Evolutionary conservation across 225 moss, liverwort and hornwort species (phyloP), one percentile per base, ranked within the genome.

Genomic region (Marchantia polymorpha): DNA sequence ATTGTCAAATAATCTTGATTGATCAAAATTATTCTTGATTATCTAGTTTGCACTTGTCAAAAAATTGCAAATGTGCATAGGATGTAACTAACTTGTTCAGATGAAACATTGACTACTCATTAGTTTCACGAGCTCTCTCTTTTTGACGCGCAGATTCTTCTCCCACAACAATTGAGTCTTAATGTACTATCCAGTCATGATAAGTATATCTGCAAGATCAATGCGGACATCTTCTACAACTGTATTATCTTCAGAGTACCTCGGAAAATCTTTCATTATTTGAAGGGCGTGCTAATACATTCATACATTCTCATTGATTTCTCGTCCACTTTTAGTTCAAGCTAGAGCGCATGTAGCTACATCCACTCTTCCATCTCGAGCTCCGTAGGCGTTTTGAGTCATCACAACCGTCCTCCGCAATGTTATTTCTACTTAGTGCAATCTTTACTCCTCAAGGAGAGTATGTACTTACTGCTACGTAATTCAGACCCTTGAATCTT

Each of bases 271-370:
- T 76, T 90, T 88, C 92, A 95, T 92, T 5, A 91, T 69, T 47
- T 77, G 81, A 58, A 95, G 81, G 79, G 93, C 95, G 81, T 86
- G 85, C 68, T 83, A 83, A 83, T 89, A 95, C 84, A 95, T 82
- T 19, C 75, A 75, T 19, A 95, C 79, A 55, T 93, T 92, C 60
- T 92, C 91, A 81, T 95, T 92, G 39, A 92, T 86, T 84, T 87
- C 88, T 58, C 94, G 82, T n/a, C 91, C 79, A 80, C 84, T 86
- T 85, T 86, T 85, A 63, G 82, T 88, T 78, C 92, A 89, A 73
- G 93, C 94, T 67, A 95, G 78, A 27, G 91, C 93, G 89, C 93
- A 95, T 84, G 84, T 93, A 74, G 94, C 94, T 77, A 95, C 83
- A 30, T 91, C 94, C 74, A 87, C 88, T 80, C 93, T 88, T 68